Percentiles rank a stretch among this genome's conserved stretches.
Conservation (phyloP, 306 rosid genomes). For the Hippophae gyantsensis region DNA sequence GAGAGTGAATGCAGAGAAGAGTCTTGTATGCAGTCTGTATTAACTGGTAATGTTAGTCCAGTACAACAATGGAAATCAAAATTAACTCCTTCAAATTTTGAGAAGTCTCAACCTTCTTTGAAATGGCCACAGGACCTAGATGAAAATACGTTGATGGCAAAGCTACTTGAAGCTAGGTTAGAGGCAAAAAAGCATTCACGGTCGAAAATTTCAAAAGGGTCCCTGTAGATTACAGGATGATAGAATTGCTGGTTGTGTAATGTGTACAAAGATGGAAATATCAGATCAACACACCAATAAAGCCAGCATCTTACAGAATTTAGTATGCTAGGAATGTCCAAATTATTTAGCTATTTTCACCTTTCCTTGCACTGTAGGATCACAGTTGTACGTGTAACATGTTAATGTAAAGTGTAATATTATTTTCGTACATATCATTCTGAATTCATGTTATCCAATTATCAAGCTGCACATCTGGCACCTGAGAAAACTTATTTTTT, state of each 20-base stretch:
- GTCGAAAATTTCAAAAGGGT: slow-evolving; percentile 24
- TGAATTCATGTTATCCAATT: too few species aligned
- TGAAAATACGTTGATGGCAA: slow-evolving; percentile 74
- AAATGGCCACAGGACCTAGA: slow-evolving; percentile 54
- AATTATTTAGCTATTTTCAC: background rate
- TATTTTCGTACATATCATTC: too few species aligned
- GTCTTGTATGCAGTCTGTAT: slow-evolving; percentile 22
- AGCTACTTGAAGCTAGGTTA: slow-evolving; percentile 73
- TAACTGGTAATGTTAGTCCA: slow-evolving; percentile 35
- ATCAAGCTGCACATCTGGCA: too few species aligned
- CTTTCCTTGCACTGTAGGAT: slow-evolving; percentile 6
- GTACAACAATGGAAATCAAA: slow-evolving; percentile 40
- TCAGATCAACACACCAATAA: background rate
- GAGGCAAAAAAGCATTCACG: slow-evolving; percentile 41
- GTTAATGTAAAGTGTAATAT: too few species aligned
- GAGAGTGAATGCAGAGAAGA: slow-evolving; percentile 36
- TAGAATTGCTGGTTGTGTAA: background rate
- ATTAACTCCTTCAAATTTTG: slow-evolving; percentile 27
- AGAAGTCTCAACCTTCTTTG: slow-evolving; percentile 25
- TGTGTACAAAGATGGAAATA: slow-evolving; percentile 3
- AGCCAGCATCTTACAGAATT: too few species aligned
- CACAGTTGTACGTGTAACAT: slow-evolving; percentile 24
- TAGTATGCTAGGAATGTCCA: background rate
- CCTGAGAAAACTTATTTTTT: too few species aligned
- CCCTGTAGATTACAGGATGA: slow-evolving; percentile 12